These are phyloP conservation scores for Xylariaceae sp. DNA, from an alignment of 2,329 filamentous ascomycete genomes.

Conservation along the genomic window DNA sequence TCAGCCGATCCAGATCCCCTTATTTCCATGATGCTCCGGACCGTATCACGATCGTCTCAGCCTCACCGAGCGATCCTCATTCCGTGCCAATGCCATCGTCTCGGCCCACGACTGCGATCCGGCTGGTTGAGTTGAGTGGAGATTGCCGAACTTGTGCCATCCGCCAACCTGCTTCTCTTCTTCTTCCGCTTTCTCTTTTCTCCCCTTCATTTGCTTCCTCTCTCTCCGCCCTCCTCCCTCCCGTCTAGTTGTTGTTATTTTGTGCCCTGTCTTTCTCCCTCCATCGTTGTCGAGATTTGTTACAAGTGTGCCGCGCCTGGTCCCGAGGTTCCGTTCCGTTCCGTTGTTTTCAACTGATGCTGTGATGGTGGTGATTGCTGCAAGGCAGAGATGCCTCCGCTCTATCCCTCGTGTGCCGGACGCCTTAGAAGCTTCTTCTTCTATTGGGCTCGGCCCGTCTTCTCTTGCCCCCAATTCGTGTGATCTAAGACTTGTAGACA, in stretches of 20 bases:
- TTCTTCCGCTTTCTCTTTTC: not conserved
- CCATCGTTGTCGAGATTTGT: not conserved
- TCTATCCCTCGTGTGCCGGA: conserved; percentile 6
- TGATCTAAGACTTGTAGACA: conserved; percentile 6
- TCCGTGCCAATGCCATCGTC: not conserved
- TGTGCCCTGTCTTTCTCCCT: not conserved
- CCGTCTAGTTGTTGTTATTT: not conserved
- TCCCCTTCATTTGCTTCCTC: not conserved
- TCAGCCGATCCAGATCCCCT: conserved; percentile 1
- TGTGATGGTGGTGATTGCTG: not conserved
- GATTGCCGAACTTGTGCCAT: not conserved
- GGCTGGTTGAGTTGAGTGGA: not conserved
- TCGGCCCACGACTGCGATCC: not conserved
- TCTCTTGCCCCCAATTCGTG: not conserved
- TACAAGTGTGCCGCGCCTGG: not conserved
- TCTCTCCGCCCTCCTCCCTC: no score
- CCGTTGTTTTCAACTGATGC: not conserved
- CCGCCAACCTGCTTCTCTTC: not conserved
- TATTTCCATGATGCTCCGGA: not conserved
- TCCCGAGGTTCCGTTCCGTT: not conserved
- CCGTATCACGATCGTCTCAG: not conserved
- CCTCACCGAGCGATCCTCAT: not conserved
- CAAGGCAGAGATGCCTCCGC: not conserved
- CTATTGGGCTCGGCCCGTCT: not conserved
- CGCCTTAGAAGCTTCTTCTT: conserved; percentile 1